Conservation (phyloP, 2,329 filamentous ascomycete genomes). For the Elsinoe batatas region DNA sequence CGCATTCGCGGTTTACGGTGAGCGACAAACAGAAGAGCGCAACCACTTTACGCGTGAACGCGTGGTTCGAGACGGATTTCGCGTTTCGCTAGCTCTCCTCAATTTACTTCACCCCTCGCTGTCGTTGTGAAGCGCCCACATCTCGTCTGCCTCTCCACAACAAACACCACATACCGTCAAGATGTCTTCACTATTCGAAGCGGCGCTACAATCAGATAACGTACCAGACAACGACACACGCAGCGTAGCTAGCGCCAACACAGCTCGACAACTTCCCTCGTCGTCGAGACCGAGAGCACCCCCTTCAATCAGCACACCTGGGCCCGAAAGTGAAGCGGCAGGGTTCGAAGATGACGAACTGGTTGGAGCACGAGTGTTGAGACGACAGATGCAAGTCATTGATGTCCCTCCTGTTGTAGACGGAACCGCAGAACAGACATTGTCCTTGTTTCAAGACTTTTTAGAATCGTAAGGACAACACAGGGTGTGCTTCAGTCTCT, state of each 20-base stretch:
- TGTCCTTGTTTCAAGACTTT: conserved; percentile 69
- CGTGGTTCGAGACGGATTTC: neutral
- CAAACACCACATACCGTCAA: conserved; percentile 13
- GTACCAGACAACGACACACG: conserved; percentile 28
- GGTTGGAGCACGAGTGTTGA: conserved; percentile 43
- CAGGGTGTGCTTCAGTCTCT: neutral
- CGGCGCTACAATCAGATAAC: conserved; percentile 39
- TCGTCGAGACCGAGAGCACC: conserved; percentile 48
- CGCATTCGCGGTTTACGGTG: neutral
- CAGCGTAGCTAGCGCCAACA: conserved; percentile 27
- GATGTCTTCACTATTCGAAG: conserved; percentile 46
- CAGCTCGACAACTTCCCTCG: conserved; percentile 29
- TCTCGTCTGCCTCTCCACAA: neutral
- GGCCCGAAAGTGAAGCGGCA: conserved; percentile 46
- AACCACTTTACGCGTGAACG: conserved; percentile 13
- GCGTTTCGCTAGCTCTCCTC: neutral
- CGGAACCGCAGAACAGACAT: conserved; percentile 62
- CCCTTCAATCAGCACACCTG: conserved; percentile 42
- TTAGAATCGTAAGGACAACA: conserved; percentile 55
- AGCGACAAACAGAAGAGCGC: neutral
- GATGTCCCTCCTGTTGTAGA: conserved; percentile 67
- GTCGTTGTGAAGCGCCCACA: neutral
- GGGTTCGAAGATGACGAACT: conserved; percentile 54
- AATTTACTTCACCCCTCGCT: conserved; percentile 3
- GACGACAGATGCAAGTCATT: conserved; percentile 32